phyloP scores from a whole-genome alignment of 2,329 filamentous ascomycete genomes.

The Albifimbria verrucaria region DNA sequence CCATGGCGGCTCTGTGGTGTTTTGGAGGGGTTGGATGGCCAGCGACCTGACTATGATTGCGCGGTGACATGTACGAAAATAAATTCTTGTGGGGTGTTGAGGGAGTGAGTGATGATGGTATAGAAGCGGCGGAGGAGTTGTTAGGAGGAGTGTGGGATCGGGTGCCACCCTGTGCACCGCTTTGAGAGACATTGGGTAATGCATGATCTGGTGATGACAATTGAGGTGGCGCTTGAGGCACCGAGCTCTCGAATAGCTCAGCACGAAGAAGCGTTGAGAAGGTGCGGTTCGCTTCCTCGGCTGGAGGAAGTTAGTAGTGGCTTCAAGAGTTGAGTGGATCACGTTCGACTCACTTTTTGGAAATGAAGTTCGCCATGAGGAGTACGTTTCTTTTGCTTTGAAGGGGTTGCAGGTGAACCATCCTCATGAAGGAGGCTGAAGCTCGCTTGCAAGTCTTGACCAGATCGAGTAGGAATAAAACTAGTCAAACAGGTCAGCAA shows the following conservation, averaged over 20 bases:
- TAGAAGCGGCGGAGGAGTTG: slow-evolving; percentile 53
- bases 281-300: slow-evolving; percentile 91
- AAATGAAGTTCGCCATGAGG: slow-evolving; percentile 91
- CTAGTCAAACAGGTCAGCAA: slow-evolving; percentile 42
- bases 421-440: slow-evolving; percentile 91
- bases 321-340: too few species aligned
- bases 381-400: slow-evolving; percentile 77
- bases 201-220: slow-evolving; percentile 58
- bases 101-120: slow-evolving; percentile 78
- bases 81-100: slow-evolving; percentile 97
- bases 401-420: slow-evolving; percentile 87
- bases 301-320: slow-evolving; percentile 35
- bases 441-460: slow-evolving; percentile 89
- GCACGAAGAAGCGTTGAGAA: slow-evolving; percentile 85
- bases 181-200: slow-evolving; percentile 46
- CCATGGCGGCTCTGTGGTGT: slow-evolving; percentile 87
- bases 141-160: slow-evolving; percentile 79
- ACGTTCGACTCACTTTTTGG: slow-evolving; percentile 69
- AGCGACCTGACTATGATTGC: slow-evolving; percentile 64
- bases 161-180: slow-evolving; percentile 60
- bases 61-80: slow-evolving; percentile 83
- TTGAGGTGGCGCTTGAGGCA: slow-evolving; percentile 74
- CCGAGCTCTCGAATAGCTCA: slow-evolving; percentile 87
- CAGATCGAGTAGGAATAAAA: slow-evolving; percentile 92
- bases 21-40: slow-evolving; percentile 87